Evolutionary conservation across 768 basidiomycete species (phyloP), one percentile per base, ranked within the genome.

Genomic region (Boletus rubescentipes): DNA sequence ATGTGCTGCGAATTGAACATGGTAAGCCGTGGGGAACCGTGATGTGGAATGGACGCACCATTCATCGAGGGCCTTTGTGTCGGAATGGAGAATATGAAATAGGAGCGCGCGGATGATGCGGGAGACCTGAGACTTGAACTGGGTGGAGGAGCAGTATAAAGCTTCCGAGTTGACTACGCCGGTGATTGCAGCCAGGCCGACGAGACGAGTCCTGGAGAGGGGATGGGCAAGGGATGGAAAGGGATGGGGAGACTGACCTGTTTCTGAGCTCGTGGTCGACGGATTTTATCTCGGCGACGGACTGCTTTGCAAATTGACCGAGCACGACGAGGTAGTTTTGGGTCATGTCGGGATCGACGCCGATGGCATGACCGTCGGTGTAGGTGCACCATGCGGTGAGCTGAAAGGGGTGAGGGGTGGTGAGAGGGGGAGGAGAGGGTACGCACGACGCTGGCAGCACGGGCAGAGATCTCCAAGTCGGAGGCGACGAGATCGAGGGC

Each of bases 311-410:
- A 66, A 96, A 93, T 54, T 77, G 81, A 11, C 70, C 72, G 35
- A 96, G 78, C 30, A 84, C 80, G 9, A 79, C 76, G 31, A 91
- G 72, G 69, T 96, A 96, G 52, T 85, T 79, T 26, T 76, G 74
- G 0, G 91, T 89, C 45, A 91, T 73, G 30, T 65, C 71, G 51
- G 80, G 81, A 64, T 96, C 93, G 12, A 86, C 82, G 26, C 89
- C 91, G 57, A 95, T 84, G 37, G 89, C 75, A 49, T 85, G 85
- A 0, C 93, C 92, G 60, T 95, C 88, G 20, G 94, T 93, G 60
- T 86, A 97, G 15, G 93, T 94, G 18, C 89, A 87, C 88, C 92
- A 98, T 2, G 92, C 87, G 4, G 87, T 90, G 63, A 96, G 93
- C 89, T 94, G 61, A 31, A 4, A n/a, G 16, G 3, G 41, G 34